Conservation (phyloP, 2,329 filamentous ascomycete species). For the Furcasterigmium sp. region DNA sequence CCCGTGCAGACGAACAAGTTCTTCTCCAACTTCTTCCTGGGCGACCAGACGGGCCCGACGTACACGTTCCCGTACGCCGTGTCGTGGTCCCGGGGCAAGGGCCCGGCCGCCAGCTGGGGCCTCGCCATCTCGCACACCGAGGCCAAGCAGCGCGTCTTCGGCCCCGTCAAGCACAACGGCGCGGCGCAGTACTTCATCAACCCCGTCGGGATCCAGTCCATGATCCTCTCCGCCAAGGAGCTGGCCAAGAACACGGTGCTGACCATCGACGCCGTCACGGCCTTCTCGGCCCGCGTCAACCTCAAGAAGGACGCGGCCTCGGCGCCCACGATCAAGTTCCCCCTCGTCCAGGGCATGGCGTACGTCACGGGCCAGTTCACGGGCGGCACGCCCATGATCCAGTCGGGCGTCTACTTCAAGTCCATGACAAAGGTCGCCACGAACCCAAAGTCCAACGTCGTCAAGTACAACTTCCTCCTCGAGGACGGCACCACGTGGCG, state of each 20-base stretch:
- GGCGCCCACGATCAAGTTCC: constrained; percentile 58
- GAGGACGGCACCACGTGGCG: constrained; percentile 65
- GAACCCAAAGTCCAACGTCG: constrained; percentile 50
- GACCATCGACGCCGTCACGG: constrained; percentile 39
- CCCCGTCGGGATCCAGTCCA: constrained; percentile 60
- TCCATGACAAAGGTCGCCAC: constrained; percentile 44
- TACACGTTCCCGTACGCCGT: constrained; percentile 67
- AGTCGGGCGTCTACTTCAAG: constrained; percentile 62
- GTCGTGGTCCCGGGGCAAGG: constrained; percentile 53
- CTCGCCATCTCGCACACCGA: constrained; percentile 66
- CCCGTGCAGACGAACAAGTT: constrained; percentile 65
- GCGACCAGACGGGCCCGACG: constrained; percentile 54
- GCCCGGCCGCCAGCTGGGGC: constrained; percentile 58
- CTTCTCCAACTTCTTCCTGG: constrained; percentile 67
- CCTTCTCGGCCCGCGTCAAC: constrained; percentile 55
- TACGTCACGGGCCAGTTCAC: constrained; percentile 70
- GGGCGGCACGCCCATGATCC: constrained; percentile 58
- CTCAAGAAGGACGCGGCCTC: constrained; percentile 43
- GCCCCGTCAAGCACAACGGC: constrained; percentile 42
- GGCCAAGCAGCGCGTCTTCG: constrained; percentile 54
- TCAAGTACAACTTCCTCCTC: constrained; percentile 63
- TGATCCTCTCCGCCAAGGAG: constrained; percentile 69
- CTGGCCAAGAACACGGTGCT: constrained; percentile 49
- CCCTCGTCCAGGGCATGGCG: constrained; percentile 73
- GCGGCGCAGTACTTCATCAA: constrained; percentile 64